A percentile compares a stretch with the other conserved stretches of the same genome.
Evolutionary conservation across 2,329 filamentous ascomycete genomes (phyloP).

Genomic region (Apiospora hydei): DNA sequence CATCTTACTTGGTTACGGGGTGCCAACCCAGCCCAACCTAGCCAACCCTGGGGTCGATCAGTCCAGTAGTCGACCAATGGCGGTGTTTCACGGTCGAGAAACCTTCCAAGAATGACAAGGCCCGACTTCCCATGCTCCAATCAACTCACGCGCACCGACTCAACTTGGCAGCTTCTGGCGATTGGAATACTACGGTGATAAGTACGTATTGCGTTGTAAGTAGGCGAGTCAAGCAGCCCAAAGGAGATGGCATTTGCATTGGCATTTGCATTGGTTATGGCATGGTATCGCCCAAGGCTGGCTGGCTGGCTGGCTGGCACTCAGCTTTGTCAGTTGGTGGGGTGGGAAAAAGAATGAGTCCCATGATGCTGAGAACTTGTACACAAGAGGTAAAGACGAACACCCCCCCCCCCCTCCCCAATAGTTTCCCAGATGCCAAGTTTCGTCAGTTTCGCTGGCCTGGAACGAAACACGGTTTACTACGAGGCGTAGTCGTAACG

Average conservation of each 20-base stretch:
- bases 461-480: constrained; percentile 17
- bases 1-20: no score
- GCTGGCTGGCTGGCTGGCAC: neutral
- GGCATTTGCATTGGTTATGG: neutral
- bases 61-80: neutral
- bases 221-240: neutral
- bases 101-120: constrained; percentile 17
- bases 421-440: constrained; percentile 9
- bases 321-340: neutral
- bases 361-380: constrained; percentile 4
- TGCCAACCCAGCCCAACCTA: no score
- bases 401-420: neutral
- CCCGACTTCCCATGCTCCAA: constrained; percentile 11
- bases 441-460: constrained; percentile 14
- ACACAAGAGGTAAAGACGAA: constrained; percentile 17
- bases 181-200: neutral
- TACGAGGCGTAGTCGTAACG: constrained; percentile 3
- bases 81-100: constrained; percentile 4
- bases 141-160: constrained; percentile 13
- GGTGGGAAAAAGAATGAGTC: neutral
- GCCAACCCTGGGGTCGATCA: constrained; percentile 9
- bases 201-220: neutral
- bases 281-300: neutral
- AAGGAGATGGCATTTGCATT: neutral
- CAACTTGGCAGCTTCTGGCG: constrained; percentile 18